These are phyloP conservation scores for Oryza longistaminata DNA, from an alignment of 176 grass and related monocot species.

Conservation along the genomic window DNA sequence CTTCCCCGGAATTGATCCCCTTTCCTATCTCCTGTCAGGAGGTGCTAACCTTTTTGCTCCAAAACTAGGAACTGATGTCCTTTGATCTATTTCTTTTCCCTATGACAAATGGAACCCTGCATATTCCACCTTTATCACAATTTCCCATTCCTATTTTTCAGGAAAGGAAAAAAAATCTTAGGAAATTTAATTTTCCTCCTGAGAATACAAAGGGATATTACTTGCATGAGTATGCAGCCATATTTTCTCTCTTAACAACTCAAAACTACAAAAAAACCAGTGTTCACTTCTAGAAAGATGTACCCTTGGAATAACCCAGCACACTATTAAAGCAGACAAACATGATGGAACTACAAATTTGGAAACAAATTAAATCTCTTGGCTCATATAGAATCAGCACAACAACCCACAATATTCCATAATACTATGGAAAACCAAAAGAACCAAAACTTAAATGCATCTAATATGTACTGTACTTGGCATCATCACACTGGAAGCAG, in stretches of 20 bases:
- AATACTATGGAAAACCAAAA: background rate
- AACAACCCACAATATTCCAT: background rate
- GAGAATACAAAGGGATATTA: background rate
- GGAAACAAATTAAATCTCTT: conserved; percentile 27
- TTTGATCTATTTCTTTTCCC: background rate
- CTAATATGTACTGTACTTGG: background rate
- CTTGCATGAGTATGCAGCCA: background rate
- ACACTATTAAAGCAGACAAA: conserved; percentile 6
- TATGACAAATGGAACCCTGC: background rate
- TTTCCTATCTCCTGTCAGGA: background rate
- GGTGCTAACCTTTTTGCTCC: background rate
- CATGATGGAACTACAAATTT: background rate
- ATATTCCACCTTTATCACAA: background rate
- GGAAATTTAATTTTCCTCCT: background rate
- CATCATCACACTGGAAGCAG: background rate
- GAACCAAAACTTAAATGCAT: background rate
- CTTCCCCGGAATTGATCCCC: background rate
- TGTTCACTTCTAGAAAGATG: background rate
- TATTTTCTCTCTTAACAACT: conserved; percentile 1
- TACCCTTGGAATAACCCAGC: background rate
- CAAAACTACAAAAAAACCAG: background rate
- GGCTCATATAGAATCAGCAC: background rate
- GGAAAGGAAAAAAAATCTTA: background rate
- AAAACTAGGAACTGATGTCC: background rate
- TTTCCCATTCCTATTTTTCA: background rate